Base-by-base conservation (phyloP, 2,329 filamentous ascomycete species). In the Colletotrichum tofieldiae region DNA sequence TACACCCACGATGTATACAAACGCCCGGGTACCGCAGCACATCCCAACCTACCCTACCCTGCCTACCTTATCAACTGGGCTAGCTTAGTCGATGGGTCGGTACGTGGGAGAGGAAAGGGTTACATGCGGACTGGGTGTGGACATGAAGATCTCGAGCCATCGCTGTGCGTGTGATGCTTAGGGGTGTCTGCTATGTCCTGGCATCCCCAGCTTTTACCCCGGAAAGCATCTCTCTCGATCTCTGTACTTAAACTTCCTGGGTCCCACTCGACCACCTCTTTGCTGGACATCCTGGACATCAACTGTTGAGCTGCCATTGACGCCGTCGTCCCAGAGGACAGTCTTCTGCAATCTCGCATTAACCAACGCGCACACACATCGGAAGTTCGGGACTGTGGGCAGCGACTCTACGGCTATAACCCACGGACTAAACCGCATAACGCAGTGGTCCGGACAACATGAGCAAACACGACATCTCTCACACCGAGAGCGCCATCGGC, bases 391-490 rank as follows among this genome's bases (percentile, higher is more conserved):
- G 49, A 29, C 55, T 61, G 41, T 58, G 41, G 23, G 41, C 47
- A 47, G 32, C 29, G 61, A 29, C 32, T 47, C 26, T 32, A 23
- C 56, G 41, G 9, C n/a, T 39, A 54, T 45, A 26, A 45, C 26
- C 60, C 47, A 51, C 45, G 12, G 9, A 8, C 49, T 35, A 41
- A 49, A 47, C 39, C 45, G n/a, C 52, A 65, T 35, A 72, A 54
- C 66, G 39, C 39, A 47, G 35, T 11, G n/a, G 26, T 39, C 56
- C 73, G n/a, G 23, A 54, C 69, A 77, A 65, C 71, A 84, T 84
- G 83, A 81, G 81, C 75, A 84, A 84, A 77, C 72, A 79, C 47
- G 78, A 79, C 58, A 75, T 80, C 67, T 75, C 77, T 35, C 81
- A 83, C 78, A 76, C 77, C 49, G 83, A 86, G 76, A 75, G 75